Conservation (phyloP, 768 basidiomycete species). For the Calvatia gigantea region DNA sequence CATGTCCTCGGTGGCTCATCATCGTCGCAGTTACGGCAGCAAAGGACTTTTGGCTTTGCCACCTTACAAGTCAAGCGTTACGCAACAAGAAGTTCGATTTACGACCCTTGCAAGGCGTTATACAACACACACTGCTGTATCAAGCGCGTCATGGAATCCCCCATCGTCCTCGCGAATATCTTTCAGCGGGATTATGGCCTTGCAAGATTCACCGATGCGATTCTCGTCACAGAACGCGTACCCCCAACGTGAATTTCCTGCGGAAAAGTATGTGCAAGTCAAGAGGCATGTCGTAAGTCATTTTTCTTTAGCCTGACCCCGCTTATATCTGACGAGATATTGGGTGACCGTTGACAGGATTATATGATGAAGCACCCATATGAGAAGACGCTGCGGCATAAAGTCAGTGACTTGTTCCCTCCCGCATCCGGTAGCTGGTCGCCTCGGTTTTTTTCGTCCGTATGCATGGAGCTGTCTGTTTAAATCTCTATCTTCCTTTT, state of each 20-base stretch:
- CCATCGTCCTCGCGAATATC: neutral
- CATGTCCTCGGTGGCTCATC: no score
- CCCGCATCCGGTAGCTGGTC: no score
- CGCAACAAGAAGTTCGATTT: neutral
- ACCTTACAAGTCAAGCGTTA: neutral
- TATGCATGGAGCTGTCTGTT: neutral
- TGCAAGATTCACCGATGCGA: neutral
- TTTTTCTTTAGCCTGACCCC: neutral
- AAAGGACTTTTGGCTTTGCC: neutral
- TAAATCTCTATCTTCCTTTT: neutral
- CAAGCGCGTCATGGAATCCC: no score
- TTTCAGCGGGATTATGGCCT: neutral
- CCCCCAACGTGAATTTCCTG: neutral
- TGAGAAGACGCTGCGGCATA: neutral
- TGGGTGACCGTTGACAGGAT: neutral
- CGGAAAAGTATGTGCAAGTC: neutral
- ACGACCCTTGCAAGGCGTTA: neutral
- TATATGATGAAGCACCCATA: neutral
- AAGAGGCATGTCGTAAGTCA: neutral
- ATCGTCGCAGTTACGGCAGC: slow-evolving; percentile 14
- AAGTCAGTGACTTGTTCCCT: neutral
- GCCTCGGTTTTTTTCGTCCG: no score
- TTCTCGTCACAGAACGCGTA: neutral
- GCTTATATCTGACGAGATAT: neutral
- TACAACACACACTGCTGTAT: neutral